Conservation (phyloP, 352 stramenopile species). For the Pythium utonaiense region DNA sequence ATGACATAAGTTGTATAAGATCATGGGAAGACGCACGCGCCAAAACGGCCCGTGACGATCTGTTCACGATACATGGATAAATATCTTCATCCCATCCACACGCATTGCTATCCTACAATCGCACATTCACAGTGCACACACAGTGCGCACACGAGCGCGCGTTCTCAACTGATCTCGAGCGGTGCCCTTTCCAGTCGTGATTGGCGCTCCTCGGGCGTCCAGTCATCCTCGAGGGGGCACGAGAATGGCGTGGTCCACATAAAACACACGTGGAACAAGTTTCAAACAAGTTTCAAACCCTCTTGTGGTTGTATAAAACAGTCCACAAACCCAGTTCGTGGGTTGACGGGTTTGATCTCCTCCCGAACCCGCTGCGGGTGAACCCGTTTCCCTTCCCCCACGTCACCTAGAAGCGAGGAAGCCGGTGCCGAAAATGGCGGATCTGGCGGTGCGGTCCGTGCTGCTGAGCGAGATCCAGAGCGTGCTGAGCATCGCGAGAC, state of each 20-base stretch:
- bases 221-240: background rate
- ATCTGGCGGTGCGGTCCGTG: conserved; percentile 36
- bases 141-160: too few relatives aligned
- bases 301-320: conserved; percentile 9
- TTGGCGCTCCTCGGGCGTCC: background rate
- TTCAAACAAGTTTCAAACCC: too few relatives aligned
- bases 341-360: background rate
- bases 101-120: background rate
- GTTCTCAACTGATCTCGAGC: background rate
- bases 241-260: background rate
- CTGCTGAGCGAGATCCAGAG: conserved; percentile 74
- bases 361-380: too few relatives aligned
- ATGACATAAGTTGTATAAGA: conserved; percentile 42
- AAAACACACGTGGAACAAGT: background rate
- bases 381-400: conserved; percentile 18
- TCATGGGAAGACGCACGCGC: conserved; percentile 29
- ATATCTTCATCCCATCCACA: conserved; percentile 33
- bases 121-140: background rate
- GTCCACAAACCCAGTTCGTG: background rate
- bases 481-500: conserved; percentile 56
- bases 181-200: background rate
- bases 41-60: conserved; percentile 27
- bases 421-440: conserved; percentile 1
- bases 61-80: conserved; percentile 28
- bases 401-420: conserved; percentile 4